phyloP scores from a whole-genome alignment of 2,329 filamentous ascomycete species.

The Aspergillus ochraceoroseus region DNA sequence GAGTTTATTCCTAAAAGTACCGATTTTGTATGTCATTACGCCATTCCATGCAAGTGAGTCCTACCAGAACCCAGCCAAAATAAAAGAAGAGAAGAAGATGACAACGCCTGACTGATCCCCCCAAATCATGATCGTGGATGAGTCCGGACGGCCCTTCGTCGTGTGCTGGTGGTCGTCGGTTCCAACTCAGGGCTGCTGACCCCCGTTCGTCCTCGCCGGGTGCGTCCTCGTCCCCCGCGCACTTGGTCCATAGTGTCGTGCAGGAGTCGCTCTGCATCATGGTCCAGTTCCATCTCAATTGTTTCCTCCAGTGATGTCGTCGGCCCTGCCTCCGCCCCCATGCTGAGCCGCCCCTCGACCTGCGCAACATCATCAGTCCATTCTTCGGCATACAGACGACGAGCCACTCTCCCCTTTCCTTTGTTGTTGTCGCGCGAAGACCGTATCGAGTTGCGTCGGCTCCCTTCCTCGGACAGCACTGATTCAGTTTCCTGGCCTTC shows the following conservation, averaged over 20 bases:
- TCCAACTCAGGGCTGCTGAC: slow-evolving; percentile 19
- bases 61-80: too few species aligned
- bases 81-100: too few species aligned
- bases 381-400: slow-evolving; percentile 28
- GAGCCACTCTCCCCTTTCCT: slow-evolving; percentile 24
- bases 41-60: too few species aligned
- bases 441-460: slow-evolving; percentile 20
- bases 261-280: slow-evolving; percentile 42
- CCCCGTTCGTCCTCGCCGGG: slow-evolving; percentile 16
- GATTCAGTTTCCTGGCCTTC: slow-evolving; percentile 34
- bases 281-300: slow-evolving; percentile 42
- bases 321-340: slow-evolving; percentile 2
- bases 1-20: too few species aligned
- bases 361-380: slow-evolving; percentile 39
- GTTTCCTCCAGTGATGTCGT: slow-evolving; percentile 29
- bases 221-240: slow-evolving; percentile 24
- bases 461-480: slow-evolving; percentile 16
- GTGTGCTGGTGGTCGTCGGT: slow-evolving; percentile 13
- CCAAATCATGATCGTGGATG: too few species aligned
- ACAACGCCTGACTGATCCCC: too few species aligned
- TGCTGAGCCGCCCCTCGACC: slow-evolving; percentile 18
- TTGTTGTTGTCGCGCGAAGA: slow-evolving; percentile 32
- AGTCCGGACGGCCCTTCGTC: slow-evolving; percentile 17
- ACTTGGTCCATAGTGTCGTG: slow-evolving; percentile 37
- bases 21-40: too few species aligned